These are phyloP conservation scores for Mrakia blollopis DNA, from an alignment of 768 basidiomycete genomes.

Conservation along the genomic window DNA sequence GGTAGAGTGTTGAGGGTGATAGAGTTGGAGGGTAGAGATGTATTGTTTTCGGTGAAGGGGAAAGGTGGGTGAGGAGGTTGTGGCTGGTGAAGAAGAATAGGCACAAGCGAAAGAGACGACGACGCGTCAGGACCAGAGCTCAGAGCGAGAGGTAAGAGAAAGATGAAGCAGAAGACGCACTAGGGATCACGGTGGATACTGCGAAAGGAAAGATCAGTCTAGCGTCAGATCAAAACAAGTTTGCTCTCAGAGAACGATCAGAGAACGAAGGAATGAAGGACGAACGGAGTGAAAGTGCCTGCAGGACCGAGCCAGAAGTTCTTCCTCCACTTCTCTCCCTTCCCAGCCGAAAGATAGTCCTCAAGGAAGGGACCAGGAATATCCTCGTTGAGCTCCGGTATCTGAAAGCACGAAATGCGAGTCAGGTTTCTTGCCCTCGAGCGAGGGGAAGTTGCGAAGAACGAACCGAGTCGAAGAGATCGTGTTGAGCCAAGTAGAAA, in stretches of 20 bases:
- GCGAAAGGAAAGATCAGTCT: neutral
- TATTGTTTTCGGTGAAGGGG: slow-evolving; percentile 13
- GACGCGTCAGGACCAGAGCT: neutral
- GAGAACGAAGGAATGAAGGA: neutral
- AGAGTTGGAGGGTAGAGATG: slow-evolving; percentile 21
- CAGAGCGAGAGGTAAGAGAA: neutral
- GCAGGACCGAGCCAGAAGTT: slow-evolving; percentile 28
- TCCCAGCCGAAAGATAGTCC: slow-evolving; percentile 9
- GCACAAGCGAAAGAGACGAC: neutral
- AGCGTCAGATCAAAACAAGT: too few species aligned
- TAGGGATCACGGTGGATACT: slow-evolving; percentile 30
- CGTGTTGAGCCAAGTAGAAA: slow-evolving; percentile 25
- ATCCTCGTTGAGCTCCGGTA: slow-evolving; percentile 15
- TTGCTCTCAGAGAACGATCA: too few species aligned
- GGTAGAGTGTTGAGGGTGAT: neutral
- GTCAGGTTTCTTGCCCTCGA: neutral
- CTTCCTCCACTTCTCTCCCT: slow-evolving; percentile 20
- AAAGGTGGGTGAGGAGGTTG: slow-evolving; percentile 12
- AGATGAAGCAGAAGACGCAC: neutral
- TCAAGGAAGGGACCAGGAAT: slow-evolving; percentile 12
- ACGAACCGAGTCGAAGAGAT: slow-evolving; percentile 14
- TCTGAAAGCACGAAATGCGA: neutral
- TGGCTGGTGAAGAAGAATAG: neutral
- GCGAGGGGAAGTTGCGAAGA: neutral
- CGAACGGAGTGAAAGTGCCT: slow-evolving; percentile 29